Conservation (phyloP, 2,329 filamentous ascomycete genomes). For the Microsporum ferrugineum region DNA sequence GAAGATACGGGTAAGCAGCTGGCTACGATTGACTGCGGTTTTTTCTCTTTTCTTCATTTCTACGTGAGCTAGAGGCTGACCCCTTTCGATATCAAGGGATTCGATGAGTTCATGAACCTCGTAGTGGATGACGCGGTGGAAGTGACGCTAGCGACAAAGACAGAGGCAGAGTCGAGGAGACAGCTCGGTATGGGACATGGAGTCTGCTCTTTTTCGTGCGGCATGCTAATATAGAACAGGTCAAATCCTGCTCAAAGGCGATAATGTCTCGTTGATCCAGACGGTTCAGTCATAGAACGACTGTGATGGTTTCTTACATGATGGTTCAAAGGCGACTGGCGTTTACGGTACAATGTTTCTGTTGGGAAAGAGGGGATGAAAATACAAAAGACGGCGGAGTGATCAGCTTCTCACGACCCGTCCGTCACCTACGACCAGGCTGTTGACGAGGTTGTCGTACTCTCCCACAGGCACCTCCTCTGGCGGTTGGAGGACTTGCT, state of each 20-base stretch:
- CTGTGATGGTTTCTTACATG: conserved; percentile 1
- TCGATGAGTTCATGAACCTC: conserved; percentile 99
- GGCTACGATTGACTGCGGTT: too few relatives aligned
- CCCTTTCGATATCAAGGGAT: conserved; percentile 50
- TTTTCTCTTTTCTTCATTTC: not conserved
- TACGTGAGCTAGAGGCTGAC: not conserved
- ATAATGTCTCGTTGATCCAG: conserved; percentile 77
- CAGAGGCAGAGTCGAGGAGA: conserved; percentile 65
- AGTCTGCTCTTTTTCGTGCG: not conserved
- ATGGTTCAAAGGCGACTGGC: conserved; percentile 8
- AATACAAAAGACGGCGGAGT: not conserved
- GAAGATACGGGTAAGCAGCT: conserved; percentile 66
- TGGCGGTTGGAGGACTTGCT: conserved; percentile 63
- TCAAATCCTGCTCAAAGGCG: conserved; percentile 76
- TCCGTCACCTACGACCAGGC: conserved; percentile 62
- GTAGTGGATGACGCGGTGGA: conserved; percentile 93
- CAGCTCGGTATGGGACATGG: conserved; percentile 53
- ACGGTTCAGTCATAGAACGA: conserved; percentile 28
- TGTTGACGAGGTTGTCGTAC: conserved; percentile 70
- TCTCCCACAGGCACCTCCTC: conserved; percentile 61
- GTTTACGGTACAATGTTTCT: conserved; percentile 6
- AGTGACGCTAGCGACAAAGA: conserved; percentile 74
- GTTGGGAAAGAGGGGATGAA: not conserved
- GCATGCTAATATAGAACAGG: conserved; percentile 38
- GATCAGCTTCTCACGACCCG: conserved; percentile 32